Conservation (phyloP, 208 protist species). For the Acanthamoeba castellanii region DNA sequence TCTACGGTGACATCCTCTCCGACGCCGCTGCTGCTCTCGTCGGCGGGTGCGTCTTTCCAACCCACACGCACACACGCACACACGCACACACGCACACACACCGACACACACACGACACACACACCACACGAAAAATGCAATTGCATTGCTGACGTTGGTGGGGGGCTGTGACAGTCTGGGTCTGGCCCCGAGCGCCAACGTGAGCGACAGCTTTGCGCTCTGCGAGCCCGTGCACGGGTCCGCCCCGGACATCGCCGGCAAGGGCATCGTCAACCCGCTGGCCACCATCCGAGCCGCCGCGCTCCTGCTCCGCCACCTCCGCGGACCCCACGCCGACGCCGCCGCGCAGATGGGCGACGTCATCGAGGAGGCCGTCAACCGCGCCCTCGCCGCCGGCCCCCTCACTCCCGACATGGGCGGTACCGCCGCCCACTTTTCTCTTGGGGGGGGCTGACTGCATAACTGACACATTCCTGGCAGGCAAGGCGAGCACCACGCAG, state of each 20-base stretch:
- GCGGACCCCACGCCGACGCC: slow-evolving; percentile 12
- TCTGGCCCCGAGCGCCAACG: slow-evolving; percentile 83
- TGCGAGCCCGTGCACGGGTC: slow-evolving; percentile 86
- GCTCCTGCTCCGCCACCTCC: slow-evolving; percentile 77
- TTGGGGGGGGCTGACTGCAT: neutral
- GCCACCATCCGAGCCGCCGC: slow-evolving; percentile 78
- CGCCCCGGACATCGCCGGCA: slow-evolving; percentile 78
- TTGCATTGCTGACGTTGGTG: slow-evolving; percentile 70
- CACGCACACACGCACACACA: slow-evolving; percentile 60
- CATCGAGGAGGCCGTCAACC: slow-evolving; percentile 66
- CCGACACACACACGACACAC: slow-evolving; percentile 74
- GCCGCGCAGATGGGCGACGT: slow-evolving; percentile 73
- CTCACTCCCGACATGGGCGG: slow-evolving; percentile 75
- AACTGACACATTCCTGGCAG: neutral
- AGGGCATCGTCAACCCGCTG: slow-evolving; percentile 79
- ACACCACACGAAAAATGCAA: slow-evolving; percentile 60
- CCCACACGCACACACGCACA: too few species aligned
- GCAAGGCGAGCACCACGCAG: slow-evolving; percentile 25
- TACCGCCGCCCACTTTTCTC: neutral
- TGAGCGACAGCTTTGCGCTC: slow-evolving; percentile 83
- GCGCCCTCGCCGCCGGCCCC: slow-evolving; percentile 31
- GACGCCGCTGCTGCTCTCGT: slow-evolving; percentile 83
- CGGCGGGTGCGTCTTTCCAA: slow-evolving; percentile 76
- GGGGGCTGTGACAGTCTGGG: slow-evolving; percentile 79
- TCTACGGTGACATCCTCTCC: slow-evolving; percentile 86